Evolutionary conservation across 2,329 filamentous ascomycete genomes (phyloP).

Genomic region (Cephalotrichum gorgonifer): DNA sequence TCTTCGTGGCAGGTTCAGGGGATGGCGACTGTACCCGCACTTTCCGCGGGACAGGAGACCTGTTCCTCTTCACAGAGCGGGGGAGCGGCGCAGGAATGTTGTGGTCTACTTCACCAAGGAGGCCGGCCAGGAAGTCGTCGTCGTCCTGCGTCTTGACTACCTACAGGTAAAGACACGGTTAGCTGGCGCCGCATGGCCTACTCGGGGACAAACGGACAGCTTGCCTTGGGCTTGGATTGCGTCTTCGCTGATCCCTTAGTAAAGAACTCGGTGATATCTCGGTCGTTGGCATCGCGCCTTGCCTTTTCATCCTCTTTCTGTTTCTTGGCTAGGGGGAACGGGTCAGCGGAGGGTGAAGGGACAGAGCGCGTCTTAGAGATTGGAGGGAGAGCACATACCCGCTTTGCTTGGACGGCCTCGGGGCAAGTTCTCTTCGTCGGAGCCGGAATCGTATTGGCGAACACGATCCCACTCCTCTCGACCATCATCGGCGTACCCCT

Average conservation of each 20-base stretch:
- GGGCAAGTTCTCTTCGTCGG: constrained; percentile 50
- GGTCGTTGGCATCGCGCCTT: constrained; percentile 77
- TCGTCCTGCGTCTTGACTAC: constrained; percentile 75
- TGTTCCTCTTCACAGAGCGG: constrained; percentile 50
- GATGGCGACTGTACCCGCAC: constrained; percentile 71
- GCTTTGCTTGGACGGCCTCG: constrained; percentile 40
- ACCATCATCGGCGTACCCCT: constrained; percentile 93
- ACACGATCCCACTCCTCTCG: constrained; percentile 86
- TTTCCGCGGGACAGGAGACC: constrained; percentile 68
- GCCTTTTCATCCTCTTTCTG: constrained; percentile 81
- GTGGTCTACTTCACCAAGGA: constrained; percentile 80
- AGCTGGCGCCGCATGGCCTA: not conserved
- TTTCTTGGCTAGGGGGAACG: constrained; percentile 59
- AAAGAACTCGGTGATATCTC: constrained; percentile 92
- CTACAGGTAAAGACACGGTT: constrained; percentile 27
- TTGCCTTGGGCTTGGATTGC: constrained; percentile 73
- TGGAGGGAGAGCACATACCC: constrained; percentile 28
- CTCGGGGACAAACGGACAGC: constrained; percentile 6
- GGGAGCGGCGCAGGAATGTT: constrained; percentile 50
- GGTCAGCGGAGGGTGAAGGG: not conserved
- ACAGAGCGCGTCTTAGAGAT: not conserved
- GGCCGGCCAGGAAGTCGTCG: constrained; percentile 72
- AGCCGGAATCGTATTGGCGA: constrained; percentile 60
- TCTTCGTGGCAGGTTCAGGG: constrained; percentile 43
- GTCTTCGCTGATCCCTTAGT: constrained; percentile 59